A percentile compares a stretch with the other conserved stretches of the same genome.
Conservation (phyloP, 352 stramenopile genomes). For the Globisporangium nagaii region DNA sequence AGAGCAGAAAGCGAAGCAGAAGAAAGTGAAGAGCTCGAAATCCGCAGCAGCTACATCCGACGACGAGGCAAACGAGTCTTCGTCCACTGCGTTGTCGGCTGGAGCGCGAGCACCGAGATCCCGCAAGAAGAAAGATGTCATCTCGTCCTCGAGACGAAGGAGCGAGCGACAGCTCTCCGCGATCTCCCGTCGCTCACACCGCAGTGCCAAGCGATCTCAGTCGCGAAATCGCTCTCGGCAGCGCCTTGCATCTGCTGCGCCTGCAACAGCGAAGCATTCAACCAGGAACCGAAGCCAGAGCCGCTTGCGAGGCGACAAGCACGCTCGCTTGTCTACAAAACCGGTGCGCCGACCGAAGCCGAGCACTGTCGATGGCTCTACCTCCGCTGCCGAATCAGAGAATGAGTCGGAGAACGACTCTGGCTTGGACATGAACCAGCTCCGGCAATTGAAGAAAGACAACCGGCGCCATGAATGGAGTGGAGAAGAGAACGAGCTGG, state of each 20-base stretch:
- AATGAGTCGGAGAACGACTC: constrained; percentile 17
- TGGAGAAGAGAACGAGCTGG: neutral
- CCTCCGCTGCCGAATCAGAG: constrained; percentile 7
- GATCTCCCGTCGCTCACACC: neutral
- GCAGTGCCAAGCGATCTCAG: neutral
- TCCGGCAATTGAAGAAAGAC: constrained; percentile 24
- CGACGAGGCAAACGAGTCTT: constrained; percentile 6
- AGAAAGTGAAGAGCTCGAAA: neutral
- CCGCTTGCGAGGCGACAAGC: neutral
- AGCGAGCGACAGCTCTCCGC: constrained; percentile 2
- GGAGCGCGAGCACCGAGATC: neutral
- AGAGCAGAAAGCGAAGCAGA: neutral
- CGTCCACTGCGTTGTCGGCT: neutral
- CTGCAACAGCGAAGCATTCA: neutral
- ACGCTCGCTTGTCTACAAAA: neutral
- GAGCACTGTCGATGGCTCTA: neutral
- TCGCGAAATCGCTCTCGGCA: neutral
- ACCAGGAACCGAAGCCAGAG: neutral
- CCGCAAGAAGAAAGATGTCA: neutral
- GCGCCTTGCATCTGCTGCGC: neutral
- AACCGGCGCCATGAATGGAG: neutral
- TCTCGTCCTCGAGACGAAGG: neutral
- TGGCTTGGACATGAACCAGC: constrained; percentile 35
- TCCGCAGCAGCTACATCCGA: neutral
- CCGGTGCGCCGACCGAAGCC: neutral